Conservation (phyloP, 257 asterid genomes). For the Perilla frutescens region DNA sequence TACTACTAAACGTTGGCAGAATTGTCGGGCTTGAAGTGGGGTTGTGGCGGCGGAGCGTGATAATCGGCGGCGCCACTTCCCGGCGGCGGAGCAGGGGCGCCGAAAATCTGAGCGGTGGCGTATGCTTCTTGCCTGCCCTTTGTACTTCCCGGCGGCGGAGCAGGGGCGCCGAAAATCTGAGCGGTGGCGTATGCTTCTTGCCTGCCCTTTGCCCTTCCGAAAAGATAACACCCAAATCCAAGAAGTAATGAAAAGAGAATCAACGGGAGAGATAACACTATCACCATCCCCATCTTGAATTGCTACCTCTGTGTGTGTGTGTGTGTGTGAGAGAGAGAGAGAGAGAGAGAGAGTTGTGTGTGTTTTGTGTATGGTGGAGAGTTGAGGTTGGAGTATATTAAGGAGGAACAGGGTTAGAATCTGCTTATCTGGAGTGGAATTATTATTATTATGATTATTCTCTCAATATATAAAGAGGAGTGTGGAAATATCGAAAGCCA, state of each 20-base stretch:
- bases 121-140: conserved; percentile 75
- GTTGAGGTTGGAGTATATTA: not conserved
- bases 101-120: conserved; percentile 73
- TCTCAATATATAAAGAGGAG: conserved; percentile 19
- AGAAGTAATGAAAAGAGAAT: conserved; percentile 68
- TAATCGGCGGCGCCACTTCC: conserved; percentile 41
- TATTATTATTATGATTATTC: not conserved
- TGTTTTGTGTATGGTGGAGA: too few species aligned
- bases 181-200: conserved; percentile 66
- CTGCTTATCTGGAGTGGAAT: conserved; percentile 16
- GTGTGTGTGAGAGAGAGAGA: not conserved
- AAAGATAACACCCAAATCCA: conserved; percentile 83
- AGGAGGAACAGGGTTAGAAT: conserved; percentile 7
- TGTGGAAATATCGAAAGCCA: conserved; percentile 8
- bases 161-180: conserved; percentile 78
- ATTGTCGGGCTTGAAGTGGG: conserved; percentile 49
- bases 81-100: conserved; percentile 77
- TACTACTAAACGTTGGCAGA: conserved; percentile 47
- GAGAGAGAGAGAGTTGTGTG: not conserved
- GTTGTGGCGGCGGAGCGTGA: conserved; percentile 34
- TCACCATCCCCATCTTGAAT: conserved; percentile 76
- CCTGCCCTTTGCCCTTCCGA: conserved; percentile 85
- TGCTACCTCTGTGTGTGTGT: not conserved
- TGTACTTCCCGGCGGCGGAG: conserved; percentile 88
- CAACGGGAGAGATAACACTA: conserved; percentile 79